Evolutionary conservation across 331 rosid species (phyloP).

Genomic region (Quercus tomentella): DNA sequence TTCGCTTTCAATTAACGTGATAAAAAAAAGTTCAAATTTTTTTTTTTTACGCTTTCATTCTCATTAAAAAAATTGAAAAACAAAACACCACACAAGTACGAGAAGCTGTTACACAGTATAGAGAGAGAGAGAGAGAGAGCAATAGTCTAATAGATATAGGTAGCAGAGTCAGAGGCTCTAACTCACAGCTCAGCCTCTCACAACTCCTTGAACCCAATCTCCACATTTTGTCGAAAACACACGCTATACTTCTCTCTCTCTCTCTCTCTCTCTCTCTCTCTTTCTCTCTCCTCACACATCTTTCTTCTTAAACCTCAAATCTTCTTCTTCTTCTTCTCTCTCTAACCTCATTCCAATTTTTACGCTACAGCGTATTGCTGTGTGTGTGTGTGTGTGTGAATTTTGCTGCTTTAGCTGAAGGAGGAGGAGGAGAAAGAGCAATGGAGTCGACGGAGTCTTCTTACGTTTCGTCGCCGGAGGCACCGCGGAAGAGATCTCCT

Average conservation of each 20-base stretch:
- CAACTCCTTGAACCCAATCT: not conserved
- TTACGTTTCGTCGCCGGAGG: conserved; percentile 91
- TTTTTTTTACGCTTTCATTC: too few relatives aligned
- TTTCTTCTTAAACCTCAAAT: not conserved
- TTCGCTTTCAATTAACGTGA: too few relatives aligned
- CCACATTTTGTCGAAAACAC: not conserved
- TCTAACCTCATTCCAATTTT: not conserved
- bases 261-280: not conserved
- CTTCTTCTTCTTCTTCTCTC: not conserved
- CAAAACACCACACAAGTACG: too few relatives aligned
- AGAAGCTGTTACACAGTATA: too few relatives aligned
- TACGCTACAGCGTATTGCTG: not conserved
- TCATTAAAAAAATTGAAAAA: too few relatives aligned
- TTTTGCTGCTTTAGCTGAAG: conserved; percentile 1
- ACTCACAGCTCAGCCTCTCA: not conserved
- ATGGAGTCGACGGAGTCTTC: conserved; percentile 98
- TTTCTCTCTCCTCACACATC: not conserved
- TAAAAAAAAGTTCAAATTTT: too few relatives aligned
- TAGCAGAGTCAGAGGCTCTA: not conserved
- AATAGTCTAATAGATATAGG: not conserved
- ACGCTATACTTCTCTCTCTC: not conserved
- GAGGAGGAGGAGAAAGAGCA: conserved; percentile 29
- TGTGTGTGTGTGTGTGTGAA: not conserved
- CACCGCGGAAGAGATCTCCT: conserved; percentile 60
- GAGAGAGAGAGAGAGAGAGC: not conserved